These are phyloP conservation scores for Withania somnifera DNA, from an alignment of 305 asterid genomes.

Conservation along the genomic window DNA sequence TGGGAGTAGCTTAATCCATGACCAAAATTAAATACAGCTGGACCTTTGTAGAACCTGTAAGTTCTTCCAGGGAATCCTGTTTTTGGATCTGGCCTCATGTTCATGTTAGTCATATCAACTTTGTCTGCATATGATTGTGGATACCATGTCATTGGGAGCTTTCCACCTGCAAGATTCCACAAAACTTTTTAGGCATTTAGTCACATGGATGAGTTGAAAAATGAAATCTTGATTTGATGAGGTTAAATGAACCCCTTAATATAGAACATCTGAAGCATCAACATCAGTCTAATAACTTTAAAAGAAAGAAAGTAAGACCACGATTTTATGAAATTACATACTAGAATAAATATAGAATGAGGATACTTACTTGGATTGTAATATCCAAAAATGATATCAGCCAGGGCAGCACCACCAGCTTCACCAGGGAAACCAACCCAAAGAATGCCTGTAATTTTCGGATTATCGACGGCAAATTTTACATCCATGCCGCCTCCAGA, in stretches of 20 bases:
- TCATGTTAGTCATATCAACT: slow-evolving; percentile 73
- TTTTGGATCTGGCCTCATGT: slow-evolving; percentile 63
- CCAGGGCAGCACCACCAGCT: slow-evolving; percentile 67
- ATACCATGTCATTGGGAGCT: slow-evolving; percentile 86
- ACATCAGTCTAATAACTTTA: not conserved
- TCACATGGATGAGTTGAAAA: not conserved
- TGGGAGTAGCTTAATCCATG: slow-evolving; percentile 64
- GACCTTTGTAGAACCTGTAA: slow-evolving; percentile 74
- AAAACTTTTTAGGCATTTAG: not conserved
- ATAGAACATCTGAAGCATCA: not conserved
- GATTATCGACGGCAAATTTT: slow-evolving; percentile 55
- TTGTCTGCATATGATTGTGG: slow-evolving; percentile 54
- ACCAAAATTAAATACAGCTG: slow-evolving; percentile 57
- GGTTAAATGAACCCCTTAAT: not conserved
- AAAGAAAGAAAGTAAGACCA: not conserved
- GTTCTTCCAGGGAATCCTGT: slow-evolving; percentile 74
- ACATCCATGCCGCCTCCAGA: slow-evolving; percentile 81
- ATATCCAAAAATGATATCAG: slow-evolving; percentile 49
- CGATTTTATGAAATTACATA: not conserved
- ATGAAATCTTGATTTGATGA: not conserved
- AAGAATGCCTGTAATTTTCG: slow-evolving; percentile 49
- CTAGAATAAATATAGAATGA: not conserved
- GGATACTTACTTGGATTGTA: slow-evolving; percentile 49
- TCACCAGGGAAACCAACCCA: slow-evolving; percentile 83
- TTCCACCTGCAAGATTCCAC: slow-evolving; percentile 44